A percentile compares a stretch with the other conserved stretches of the same genome.
These are phyloP conservation scores for Wickerhamomyces silvicola DNA, from an alignment of 805 yeast genomes.

Conservation along the genomic window DNA sequence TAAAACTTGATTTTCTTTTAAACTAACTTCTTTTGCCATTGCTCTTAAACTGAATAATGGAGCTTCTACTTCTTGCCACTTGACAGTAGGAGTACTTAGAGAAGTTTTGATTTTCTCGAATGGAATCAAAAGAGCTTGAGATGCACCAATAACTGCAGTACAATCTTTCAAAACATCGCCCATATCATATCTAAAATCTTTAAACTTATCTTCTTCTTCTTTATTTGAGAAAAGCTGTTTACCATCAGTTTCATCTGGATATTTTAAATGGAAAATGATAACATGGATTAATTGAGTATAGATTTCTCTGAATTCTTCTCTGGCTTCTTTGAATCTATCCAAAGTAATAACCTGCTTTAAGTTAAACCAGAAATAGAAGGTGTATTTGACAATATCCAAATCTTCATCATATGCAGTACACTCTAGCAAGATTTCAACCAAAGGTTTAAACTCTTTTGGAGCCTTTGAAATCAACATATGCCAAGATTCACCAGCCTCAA, in stretches of 20 bases:
- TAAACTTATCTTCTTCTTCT: constrained; percentile 87
- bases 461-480: constrained; percentile 72
- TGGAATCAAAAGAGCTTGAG: constrained; percentile 64
- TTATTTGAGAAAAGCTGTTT: constrained; percentile 55
- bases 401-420: constrained; percentile 73
- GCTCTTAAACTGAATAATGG: constrained; percentile 84
- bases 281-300: constrained; percentile 53
- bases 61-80: constrained; percentile 88
- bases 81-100: constrained; percentile 22
- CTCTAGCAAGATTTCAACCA: constrained; percentile 67
- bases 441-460: constrained; percentile 62
- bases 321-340: constrained; percentile 50
- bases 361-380: constrained; percentile 89
- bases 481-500: constrained; percentile 96
- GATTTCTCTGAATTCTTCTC: constrained; percentile 42
- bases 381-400: constrained; percentile 81
- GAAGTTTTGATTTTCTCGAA: constrained; percentile 47
- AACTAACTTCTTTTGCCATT: constrained; percentile 86
- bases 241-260: constrained; percentile 49
- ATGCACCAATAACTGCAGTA: constrained; percentile 82
- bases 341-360: constrained; percentile 62
- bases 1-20: constrained; percentile 55
- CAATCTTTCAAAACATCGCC: constrained; percentile 97
- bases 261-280: constrained; percentile 63
- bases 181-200: constrained; percentile 91